phyloP scores from a whole-genome alignment of 1,284 basidiomycete species.

The Papiliotrema laurentii region DNA sequence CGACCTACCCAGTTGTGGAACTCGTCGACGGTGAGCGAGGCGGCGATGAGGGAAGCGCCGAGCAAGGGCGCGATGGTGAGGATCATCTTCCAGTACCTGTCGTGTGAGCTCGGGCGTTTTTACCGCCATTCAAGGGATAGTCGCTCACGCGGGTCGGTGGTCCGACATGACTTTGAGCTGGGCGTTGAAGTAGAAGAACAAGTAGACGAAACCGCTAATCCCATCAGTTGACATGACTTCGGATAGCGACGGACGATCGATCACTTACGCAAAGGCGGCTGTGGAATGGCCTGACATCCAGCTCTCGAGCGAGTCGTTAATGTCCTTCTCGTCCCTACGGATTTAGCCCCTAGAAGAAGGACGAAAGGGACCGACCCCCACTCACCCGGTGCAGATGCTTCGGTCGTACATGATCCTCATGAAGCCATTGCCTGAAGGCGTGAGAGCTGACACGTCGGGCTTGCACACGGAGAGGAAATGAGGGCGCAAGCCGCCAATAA shows the following conservation, averaged over 20 bases:
- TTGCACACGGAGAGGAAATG: constrained; percentile 50
- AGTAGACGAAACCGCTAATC: constrained; percentile 34
- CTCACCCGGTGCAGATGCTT: constrained; percentile 53
- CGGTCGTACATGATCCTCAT: constrained; percentile 53
- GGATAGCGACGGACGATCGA: no score
- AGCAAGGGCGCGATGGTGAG: constrained; percentile 57
- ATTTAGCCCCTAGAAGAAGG: background rate
- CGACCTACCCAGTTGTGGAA: constrained; percentile 45
- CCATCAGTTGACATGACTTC: background rate
- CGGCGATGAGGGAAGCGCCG: constrained; percentile 57
- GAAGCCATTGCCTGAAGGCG: constrained; percentile 52
- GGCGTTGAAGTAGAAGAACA: constrained; percentile 58
- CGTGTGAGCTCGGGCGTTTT: background rate
- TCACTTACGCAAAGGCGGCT: constrained; percentile 29
- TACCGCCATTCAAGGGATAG: background rate
- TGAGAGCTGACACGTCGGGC: constrained; percentile 48
- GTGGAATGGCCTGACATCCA: constrained; percentile 41
- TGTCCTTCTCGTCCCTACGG: constrained; percentile 49
- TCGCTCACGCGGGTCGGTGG: constrained; percentile 43
- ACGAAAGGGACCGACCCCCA: background rate
- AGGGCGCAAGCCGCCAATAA: constrained; percentile 48
- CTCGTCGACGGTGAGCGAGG: constrained; percentile 58
- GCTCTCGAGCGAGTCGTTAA: constrained; percentile 55
- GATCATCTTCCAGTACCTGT: constrained; percentile 60
- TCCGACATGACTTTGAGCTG: constrained; percentile 59